Evolutionary conservation across 2,329 filamentous ascomycete species (phyloP).

Genomic region (Diaporthe sp.): DNA sequence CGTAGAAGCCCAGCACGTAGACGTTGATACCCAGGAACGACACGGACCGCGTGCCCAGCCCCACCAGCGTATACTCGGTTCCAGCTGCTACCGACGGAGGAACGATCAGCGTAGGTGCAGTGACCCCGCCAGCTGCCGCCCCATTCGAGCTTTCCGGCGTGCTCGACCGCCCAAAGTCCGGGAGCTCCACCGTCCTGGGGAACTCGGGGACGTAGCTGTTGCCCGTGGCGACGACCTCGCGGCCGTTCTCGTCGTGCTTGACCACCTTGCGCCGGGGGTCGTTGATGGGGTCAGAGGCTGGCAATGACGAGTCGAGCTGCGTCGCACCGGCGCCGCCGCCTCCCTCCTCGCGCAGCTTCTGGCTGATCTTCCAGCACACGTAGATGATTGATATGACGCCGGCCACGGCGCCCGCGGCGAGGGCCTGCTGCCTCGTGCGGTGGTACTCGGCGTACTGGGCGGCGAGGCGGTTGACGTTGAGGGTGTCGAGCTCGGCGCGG

Average conservation of each 20-base stretch:
- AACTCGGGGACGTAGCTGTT: slow-evolving; percentile 85
- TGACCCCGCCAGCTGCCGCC: slow-evolving; percentile 41
- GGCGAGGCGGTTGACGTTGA: slow-evolving; percentile 64
- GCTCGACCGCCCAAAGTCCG: slow-evolving; percentile 51
- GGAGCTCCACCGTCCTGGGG: slow-evolving; percentile 77
- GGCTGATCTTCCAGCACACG: slow-evolving; percentile 65
- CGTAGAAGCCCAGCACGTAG: slow-evolving; percentile 93
- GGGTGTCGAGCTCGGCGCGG: slow-evolving; percentile 58
- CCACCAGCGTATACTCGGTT: slow-evolving; percentile 87
- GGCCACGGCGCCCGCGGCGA: slow-evolving; percentile 63
- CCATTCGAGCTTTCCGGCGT: slow-evolving; percentile 37
- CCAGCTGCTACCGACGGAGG: slow-evolving; percentile 50
- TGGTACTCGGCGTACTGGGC: slow-evolving; percentile 63
- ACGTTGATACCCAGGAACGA: slow-evolving; percentile 92
- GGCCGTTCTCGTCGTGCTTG: slow-evolving; percentile 75
- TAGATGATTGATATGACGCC: slow-evolving; percentile 64
- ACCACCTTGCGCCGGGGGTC: slow-evolving; percentile 69
- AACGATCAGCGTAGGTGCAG: slow-evolving; percentile 48
- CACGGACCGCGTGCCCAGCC: slow-evolving; percentile 88
- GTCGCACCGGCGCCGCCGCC: slow-evolving; percentile 27
- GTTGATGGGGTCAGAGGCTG: slow-evolving; percentile 58
- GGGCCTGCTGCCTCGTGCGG: slow-evolving; percentile 63
- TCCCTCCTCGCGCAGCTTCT: slow-evolving; percentile 46
- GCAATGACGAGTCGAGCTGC: slow-evolving; percentile 59
- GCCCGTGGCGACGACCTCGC: slow-evolving; percentile 83